Evolutionary conservation across 2,329 filamentous ascomycete genomes (phyloP).

Genomic region (Diplodia scrobiculata): DNA sequence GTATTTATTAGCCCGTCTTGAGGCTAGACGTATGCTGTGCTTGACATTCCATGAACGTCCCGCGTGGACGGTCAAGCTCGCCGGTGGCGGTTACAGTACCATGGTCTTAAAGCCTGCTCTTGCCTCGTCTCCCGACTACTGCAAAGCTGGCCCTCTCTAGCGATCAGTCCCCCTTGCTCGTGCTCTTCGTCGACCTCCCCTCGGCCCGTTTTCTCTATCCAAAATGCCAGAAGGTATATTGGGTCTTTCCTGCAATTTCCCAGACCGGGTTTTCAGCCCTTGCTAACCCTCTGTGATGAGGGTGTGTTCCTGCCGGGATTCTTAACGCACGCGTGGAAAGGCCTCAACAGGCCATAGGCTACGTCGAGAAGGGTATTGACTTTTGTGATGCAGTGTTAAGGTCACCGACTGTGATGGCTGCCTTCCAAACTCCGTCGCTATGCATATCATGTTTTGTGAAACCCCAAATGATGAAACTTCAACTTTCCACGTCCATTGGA

Average conservation of each 20-base stretch:
- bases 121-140: background rate
- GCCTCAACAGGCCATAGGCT: background rate
- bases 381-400: background rate
- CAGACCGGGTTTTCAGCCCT: background rate
- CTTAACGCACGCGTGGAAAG: background rate
- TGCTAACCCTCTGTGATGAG: background rate
- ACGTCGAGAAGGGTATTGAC: background rate
- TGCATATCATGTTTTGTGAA: conserved; percentile 5
- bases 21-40: background rate
- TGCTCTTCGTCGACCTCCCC: background rate
- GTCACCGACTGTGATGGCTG: background rate
- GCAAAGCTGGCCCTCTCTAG: background rate
- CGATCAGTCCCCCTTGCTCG: background rate
- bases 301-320: background rate
- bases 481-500: conserved; percentile 19
- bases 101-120: background rate
- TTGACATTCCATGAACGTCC: background rate
- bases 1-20: background rate
- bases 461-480: background rate
- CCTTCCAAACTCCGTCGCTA: conserved; percentile 13
- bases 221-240: background rate
- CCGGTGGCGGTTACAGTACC: background rate
- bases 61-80: background rate
- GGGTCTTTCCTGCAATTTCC: background rate
- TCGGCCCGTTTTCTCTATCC: background rate